A percentile compares a stretch with the other conserved stretches of the same genome.
Conservation (phyloP, 1,284 basidiomycete species). For the Marasmius fiardii region DNA sequence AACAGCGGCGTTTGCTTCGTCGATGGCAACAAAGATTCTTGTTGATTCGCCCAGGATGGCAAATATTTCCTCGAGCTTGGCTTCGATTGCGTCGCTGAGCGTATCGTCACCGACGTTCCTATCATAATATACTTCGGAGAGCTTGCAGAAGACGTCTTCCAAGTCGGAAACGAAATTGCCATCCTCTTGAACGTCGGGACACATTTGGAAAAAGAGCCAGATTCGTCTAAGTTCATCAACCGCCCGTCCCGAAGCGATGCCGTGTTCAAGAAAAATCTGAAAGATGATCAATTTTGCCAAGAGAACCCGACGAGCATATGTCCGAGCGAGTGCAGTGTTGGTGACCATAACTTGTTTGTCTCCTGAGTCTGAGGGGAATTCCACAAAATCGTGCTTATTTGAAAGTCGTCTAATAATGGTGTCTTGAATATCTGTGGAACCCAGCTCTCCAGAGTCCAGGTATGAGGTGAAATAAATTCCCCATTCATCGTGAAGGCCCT, state of each 20-base stretch:
- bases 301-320: neutral
- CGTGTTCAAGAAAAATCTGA: neutral
- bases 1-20: neutral
- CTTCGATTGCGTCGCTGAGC: neutral
- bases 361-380: neutral
- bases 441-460: neutral
- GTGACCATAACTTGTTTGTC: too few species aligned
- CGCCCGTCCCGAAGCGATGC: neutral
- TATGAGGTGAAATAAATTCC: conserved; percentile 3
- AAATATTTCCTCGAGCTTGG: neutral
- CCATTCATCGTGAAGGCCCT: conserved; percentile 4
- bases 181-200: neutral
- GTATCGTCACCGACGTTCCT: too few species aligned
- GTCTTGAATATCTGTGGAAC: neutral
- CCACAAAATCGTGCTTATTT: neutral
- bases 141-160: neutral
- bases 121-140: neutral
- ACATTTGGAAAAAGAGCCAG: neutral
- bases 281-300: neutral
- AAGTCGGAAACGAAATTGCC: neutral
- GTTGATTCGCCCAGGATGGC: neutral
- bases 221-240: neutral
- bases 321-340: neutral
- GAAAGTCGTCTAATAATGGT: neutral
- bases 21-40: neutral